A percentile compares a stretch with the other conserved stretches of the same genome.
Evolutionary conservation across 2,329 filamentous ascomycete species (phyloP).

Genomic region (Davidsoniella neocaledoniae): DNA sequence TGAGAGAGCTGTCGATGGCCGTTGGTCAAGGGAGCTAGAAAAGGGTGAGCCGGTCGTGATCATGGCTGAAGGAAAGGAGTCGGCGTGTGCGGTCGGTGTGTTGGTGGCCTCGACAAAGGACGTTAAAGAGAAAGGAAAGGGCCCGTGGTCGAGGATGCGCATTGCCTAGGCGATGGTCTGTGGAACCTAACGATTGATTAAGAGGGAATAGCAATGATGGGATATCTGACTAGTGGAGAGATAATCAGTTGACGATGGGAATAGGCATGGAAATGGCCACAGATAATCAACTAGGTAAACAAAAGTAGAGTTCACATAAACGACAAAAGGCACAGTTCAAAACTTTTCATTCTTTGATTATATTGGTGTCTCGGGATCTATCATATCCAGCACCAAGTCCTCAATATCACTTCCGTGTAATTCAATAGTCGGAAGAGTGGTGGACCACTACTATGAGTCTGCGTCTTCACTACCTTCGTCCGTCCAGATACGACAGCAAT

Average conservation of each 20-base stretch:
- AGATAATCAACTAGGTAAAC: no score
- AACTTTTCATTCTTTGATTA: no score
- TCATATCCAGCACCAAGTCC: no score
- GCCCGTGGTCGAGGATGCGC: slow-evolving; percentile 79
- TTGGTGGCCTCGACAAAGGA: slow-evolving; percentile 75
- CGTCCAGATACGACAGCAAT: no score
- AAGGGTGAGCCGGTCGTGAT: slow-evolving; percentile 77
- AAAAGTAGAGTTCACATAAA: no score
- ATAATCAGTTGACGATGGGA: background rate
- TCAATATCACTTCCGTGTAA: no score
- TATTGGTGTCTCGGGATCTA: no score
- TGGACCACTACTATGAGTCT: background rate
- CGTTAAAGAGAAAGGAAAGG: slow-evolving; percentile 88
- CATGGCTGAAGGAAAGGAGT: slow-evolving; percentile 81
- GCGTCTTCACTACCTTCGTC: no score
- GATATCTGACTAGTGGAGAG: background rate
- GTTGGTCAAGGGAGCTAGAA: slow-evolving; percentile 50
- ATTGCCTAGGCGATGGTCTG: slow-evolving; percentile 85
- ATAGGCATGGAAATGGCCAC: background rate
- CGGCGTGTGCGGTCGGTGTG: slow-evolving; percentile 75
- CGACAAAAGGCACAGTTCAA: no score
- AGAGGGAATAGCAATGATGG: background rate
- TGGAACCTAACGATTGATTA: slow-evolving; percentile 54
- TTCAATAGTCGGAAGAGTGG: no score
- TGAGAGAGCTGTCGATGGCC: slow-evolving; percentile 31